A percentile compares a stretch with the other conserved stretches of the same genome.
Conservation (phyloP, 371 early-diverging fungal genomes). For the Cladochytrium tenue region DNA sequence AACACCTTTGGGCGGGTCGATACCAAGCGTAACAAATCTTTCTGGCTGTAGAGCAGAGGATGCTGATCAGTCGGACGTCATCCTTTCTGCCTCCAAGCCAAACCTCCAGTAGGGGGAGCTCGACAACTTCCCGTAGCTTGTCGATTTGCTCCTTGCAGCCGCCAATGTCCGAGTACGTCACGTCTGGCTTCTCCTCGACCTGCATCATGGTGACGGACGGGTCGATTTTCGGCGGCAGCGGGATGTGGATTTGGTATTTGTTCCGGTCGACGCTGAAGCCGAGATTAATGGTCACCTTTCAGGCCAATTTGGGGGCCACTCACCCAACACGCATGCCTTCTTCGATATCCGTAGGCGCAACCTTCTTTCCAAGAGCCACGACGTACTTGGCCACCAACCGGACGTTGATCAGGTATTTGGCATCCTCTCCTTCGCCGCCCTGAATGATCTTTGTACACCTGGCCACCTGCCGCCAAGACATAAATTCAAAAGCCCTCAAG, state of each 20-base stretch:
- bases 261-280: conserved; percentile 91
- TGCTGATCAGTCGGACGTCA: background rate
- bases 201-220: conserved; percentile 99
- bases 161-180: conserved; percentile 99
- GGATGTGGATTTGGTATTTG: conserved; percentile 99
- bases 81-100: background rate
- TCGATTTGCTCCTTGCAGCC: conserved; percentile 99
- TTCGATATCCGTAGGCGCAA: conserved; percentile 97
- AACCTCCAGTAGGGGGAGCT: conserved; percentile 93
- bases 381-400: conserved; percentile 99
- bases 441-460: conserved; percentile 97
- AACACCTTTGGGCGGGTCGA: conserved; percentile 98
- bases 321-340: conserved; percentile 99
- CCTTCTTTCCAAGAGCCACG: conserved; percentile 93
- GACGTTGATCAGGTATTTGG: conserved; percentile 97
- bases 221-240: conserved; percentile 99
- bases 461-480: conserved; percentile 69
- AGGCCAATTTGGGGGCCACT: conserved; percentile 11
- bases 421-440: conserved; percentile 61
- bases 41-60: conserved; percentile 67
- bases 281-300: background rate
- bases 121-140: conserved; percentile 99
- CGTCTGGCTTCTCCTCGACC: conserved; percentile 99
- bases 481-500: background rate
- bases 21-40: conserved; percentile 90